phyloP scores from a whole-genome alignment of 2,329 filamentous ascomycete genomes.

The Pseudogymnoascus sp. region DNA sequence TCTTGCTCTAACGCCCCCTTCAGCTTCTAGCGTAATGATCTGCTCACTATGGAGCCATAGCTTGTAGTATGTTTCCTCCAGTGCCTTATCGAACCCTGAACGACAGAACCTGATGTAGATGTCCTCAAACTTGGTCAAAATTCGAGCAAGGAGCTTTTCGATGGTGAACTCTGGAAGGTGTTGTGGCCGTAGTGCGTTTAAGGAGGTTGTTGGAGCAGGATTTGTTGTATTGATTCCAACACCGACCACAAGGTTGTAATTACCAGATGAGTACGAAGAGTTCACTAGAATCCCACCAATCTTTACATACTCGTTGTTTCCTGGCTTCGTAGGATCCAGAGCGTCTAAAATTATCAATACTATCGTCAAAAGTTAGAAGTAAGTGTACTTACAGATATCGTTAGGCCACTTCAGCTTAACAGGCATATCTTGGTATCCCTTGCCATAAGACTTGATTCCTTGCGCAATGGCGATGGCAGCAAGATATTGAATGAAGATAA shows the following conservation, averaged over 20 bases:
- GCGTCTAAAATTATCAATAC: conserved; percentile 41
- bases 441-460: conserved; percentile 72
- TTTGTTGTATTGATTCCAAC: conserved; percentile 84
- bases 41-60: conserved; percentile 80
- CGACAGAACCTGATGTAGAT: conserved; percentile 68
- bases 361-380: neutral
- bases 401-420: conserved; percentile 97
- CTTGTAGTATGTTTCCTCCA: conserved; percentile 71
- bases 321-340: conserved; percentile 49
- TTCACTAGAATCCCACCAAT: conserved; percentile 91
- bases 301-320: conserved; percentile 60
- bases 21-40: conserved; percentile 65
- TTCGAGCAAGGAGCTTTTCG: conserved; percentile 73
- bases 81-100: conserved; percentile 62
- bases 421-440: conserved; percentile 64
- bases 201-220: conserved; percentile 73
- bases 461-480: conserved; percentile 79
- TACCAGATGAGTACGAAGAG: conserved; percentile 65
- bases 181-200: conserved; percentile 61
- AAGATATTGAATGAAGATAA: conserved; percentile 92
- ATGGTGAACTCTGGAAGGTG: conserved; percentile 51
- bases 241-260: conserved; percentile 80
- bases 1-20: conserved; percentile 64
- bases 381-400: conserved; percentile 61
- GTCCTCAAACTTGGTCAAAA: conserved; percentile 69